These are phyloP conservation scores for Alternaria infectoria DNA, from an alignment of 2,329 filamentous ascomycete species.

Conservation along the genomic window DNA sequence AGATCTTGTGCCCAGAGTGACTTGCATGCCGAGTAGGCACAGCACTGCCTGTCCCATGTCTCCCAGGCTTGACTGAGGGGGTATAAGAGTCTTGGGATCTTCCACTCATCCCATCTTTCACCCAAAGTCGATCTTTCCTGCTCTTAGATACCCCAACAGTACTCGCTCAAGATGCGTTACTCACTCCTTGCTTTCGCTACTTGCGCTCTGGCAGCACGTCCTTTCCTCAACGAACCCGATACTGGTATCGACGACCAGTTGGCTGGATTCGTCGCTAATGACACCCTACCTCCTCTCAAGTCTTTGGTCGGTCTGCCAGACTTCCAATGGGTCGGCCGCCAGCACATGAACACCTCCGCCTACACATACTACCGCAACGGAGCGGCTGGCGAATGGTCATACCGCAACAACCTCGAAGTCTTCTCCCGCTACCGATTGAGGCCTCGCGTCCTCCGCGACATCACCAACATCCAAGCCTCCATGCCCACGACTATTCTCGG, in stretches of 20 bases:
- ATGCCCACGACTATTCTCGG: slow-evolving; percentile 59
- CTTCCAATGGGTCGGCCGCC: slow-evolving; percentile 61
- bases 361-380: slow-evolving; percentile 66
- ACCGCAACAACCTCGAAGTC: slow-evolving; percentile 64
- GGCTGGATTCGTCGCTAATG: slow-evolving; percentile 25
- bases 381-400: slow-evolving; percentile 62
- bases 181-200: slow-evolving; percentile 28
- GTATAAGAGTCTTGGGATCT: slow-evolving; percentile 14
- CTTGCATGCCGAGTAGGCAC: neutral
- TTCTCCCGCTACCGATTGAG: slow-evolving; percentile 58
- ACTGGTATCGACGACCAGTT: slow-evolving; percentile 42
- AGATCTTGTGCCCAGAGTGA: neutral
- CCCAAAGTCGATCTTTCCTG: slow-evolving; percentile 1
- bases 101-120: neutral
- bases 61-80: neutral
- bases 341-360: slow-evolving; percentile 54
- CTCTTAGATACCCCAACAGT: neutral
- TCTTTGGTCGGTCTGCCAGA: slow-evolving; percentile 59
- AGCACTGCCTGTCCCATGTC: neutral
- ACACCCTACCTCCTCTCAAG: slow-evolving; percentile 52
- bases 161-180: slow-evolving; percentile 28
- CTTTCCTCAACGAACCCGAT: slow-evolving; percentile 46
- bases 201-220: slow-evolving; percentile 39
- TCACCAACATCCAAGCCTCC: slow-evolving; percentile 48
- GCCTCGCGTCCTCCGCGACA: slow-evolving; percentile 59